Conservation (phyloP, 352 stramenopile genomes). For the Pythium plurisporium region DNA sequence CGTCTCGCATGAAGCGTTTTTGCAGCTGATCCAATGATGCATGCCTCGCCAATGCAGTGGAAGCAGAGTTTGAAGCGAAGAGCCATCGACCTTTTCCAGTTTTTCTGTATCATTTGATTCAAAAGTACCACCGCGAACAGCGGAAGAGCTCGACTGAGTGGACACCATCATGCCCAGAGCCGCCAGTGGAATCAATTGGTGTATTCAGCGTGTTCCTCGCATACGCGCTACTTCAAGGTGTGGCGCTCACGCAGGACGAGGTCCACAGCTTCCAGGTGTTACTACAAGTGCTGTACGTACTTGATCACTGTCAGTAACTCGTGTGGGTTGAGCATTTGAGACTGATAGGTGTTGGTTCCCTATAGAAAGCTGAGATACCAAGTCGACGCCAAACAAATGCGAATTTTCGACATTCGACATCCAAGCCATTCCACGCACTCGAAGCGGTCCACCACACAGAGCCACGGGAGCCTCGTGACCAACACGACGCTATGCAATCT, state of each 20-base stretch:
- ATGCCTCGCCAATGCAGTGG: too few relatives aligned
- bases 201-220: conserved; percentile 80
- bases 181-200: conserved; percentile 76
- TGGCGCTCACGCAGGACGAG: conserved; percentile 54
- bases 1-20: not conserved
- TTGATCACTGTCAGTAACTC: not conserved
- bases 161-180: conserved; percentile 47
- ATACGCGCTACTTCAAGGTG: conserved; percentile 41
- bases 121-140: conserved; percentile 81
- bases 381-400: conserved; percentile 16
- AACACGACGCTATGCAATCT: conserved; percentile 21
- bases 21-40: not conserved
- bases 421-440: conserved; percentile 2
- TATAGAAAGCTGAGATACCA: conserved; percentile 20
- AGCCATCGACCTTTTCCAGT: conserved; percentile 66
- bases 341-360: not conserved
- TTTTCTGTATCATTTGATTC: conserved; percentile 74
- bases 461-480: not conserved
- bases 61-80: conserved; percentile 84
- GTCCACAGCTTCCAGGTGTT: conserved; percentile 69
- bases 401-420: conserved; percentile 16
- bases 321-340: too few relatives aligned
- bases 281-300: conserved; percentile 79
- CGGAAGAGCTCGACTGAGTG: conserved; percentile 46
- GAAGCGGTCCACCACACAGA: not conserved